A percentile compares a stretch with the other conserved stretches of the same genome.
phyloP scores from a whole-genome alignment of 768 basidiomycete genomes.

The Podaxis pistillaris region DNA sequence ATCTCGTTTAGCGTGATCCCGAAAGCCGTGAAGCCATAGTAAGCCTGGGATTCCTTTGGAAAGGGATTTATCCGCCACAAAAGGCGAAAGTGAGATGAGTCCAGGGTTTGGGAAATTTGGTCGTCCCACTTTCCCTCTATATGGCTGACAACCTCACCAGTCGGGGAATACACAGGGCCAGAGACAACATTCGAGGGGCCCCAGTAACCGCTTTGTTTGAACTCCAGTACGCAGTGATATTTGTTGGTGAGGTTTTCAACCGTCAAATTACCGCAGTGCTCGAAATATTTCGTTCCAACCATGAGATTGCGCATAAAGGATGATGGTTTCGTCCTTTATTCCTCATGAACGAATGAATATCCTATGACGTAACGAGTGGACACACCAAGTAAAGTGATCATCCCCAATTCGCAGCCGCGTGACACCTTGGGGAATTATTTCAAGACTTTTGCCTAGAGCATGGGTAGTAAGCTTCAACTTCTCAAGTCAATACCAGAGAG shows the following conservation, averaged over 20 bases:
- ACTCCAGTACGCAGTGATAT: slow-evolving; percentile 69
- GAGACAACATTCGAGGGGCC: slow-evolving; percentile 72
- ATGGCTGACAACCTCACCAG: slow-evolving; percentile 53
- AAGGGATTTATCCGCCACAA: slow-evolving; percentile 79
- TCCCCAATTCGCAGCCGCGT: slow-evolving; percentile 65
- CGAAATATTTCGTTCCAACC: slow-evolving; percentile 89
- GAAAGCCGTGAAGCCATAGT: slow-evolving; percentile 83
- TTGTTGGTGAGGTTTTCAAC: slow-evolving; percentile 61
- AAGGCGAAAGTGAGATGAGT: slow-evolving; percentile 65
- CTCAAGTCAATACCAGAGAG: neutral
- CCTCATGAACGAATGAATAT: neutral
- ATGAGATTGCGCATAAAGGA: slow-evolving; percentile 88
- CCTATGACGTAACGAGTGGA: neutral
- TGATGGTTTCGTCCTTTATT: slow-evolving; percentile 75
- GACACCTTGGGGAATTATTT: slow-evolving; percentile 78
- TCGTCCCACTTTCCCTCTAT: slow-evolving; percentile 94
- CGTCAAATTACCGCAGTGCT: slow-evolving; percentile 78
- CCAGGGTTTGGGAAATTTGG: slow-evolving; percentile 66
- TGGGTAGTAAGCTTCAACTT: slow-evolving; percentile 9
- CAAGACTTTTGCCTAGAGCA: slow-evolving; percentile 77
- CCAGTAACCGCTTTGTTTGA: slow-evolving; percentile 86
- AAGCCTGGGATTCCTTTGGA: slow-evolving; percentile 65
- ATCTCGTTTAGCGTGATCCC: slow-evolving; percentile 82
- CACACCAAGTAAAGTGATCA: slow-evolving; percentile 67
- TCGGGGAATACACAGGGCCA: slow-evolving; percentile 53